Conservation (phyloP, 129 eudicot genomes). For the Chrysanthemum seticuspe region DNA sequence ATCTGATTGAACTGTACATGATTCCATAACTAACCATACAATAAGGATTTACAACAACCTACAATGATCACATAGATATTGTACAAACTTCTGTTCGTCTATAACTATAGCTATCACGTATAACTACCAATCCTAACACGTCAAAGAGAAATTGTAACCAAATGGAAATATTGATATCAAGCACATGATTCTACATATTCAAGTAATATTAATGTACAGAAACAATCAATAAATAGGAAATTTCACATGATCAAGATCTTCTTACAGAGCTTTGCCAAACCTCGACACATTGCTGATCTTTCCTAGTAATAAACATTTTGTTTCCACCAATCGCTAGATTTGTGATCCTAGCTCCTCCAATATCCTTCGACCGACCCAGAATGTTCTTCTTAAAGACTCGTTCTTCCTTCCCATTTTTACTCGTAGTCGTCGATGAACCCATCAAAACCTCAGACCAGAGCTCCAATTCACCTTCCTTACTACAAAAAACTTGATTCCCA, state of each 20-base stretch:
- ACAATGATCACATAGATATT: neutral
- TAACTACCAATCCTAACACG: neutral
- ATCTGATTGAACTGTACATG: neutral
- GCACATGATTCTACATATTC: neutral
- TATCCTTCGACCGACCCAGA: slow-evolving; percentile 78
- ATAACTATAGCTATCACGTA: neutral
- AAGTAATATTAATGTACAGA: slow-evolving; percentile 5
- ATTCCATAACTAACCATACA: neutral
- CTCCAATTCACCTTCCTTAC: slow-evolving; percentile 80
- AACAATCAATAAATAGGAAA: slow-evolving; percentile 10
- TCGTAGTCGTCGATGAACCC: slow-evolving; percentile 30
- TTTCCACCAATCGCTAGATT: slow-evolving; percentile 85
- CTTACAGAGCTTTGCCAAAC: slow-evolving; percentile 86
- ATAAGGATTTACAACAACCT: slow-evolving; percentile 6
- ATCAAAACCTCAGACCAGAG: slow-evolving; percentile 85
- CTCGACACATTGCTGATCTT: slow-evolving; percentile 81
- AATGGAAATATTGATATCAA: neutral
- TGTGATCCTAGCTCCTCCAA: slow-evolving; percentile 58
- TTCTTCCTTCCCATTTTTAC: slow-evolving; percentile 32
- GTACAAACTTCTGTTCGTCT: neutral
- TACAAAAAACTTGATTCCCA: slow-evolving; percentile 77
- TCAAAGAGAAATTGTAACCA: too few species aligned
- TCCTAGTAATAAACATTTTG: slow-evolving; percentile 87
- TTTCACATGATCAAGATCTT: slow-evolving; percentile 35
- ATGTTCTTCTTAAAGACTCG: slow-evolving; percentile 68